Conservation (phyloP, 768 basidiomycete genomes). For the Pholiota conissans region DNA sequence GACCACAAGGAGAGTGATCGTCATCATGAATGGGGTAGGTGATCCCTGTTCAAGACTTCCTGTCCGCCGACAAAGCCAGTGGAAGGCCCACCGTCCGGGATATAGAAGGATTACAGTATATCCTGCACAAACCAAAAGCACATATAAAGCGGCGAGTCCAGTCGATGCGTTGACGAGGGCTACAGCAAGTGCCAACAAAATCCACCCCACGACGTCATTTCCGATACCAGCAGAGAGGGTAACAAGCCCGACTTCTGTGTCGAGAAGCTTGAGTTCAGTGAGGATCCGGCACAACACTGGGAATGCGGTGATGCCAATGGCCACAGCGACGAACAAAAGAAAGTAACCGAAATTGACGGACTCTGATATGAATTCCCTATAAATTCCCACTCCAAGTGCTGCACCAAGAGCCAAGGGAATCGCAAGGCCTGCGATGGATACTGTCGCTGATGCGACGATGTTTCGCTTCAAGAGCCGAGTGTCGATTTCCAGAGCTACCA, state of each 20-base stretch:
- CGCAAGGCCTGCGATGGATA: conserved; percentile 68
- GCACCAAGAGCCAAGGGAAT: conserved; percentile 84
- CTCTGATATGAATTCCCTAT: conserved; percentile 60
- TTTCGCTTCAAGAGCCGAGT: conserved; percentile 66
- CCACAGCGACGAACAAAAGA: conserved; percentile 82
- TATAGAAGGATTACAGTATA: conserved; percentile 68
- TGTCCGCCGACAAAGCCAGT: conserved; percentile 64
- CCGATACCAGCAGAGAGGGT: conserved; percentile 83
- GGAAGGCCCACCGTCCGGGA: conserved; percentile 62
- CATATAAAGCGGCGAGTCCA: conserved; percentile 77
- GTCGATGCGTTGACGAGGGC: conserved; percentile 78
- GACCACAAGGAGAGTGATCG: conserved; percentile 71
- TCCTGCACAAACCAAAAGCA: conserved; percentile 67
- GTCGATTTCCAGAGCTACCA: conserved; percentile 86
- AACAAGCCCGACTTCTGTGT: conserved; percentile 83
- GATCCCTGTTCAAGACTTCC: conserved; percentile 73
- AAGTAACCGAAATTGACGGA: conserved; percentile 76
- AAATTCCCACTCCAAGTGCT: conserved; percentile 70
- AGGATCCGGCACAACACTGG: conserved; percentile 85
- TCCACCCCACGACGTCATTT: conserved; percentile 79
- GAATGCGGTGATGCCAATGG: conserved; percentile 80
- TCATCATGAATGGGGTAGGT: conserved; percentile 79
- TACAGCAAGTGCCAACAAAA: conserved; percentile 80
- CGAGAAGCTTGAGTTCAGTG: conserved; percentile 77
- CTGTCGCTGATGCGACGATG: conserved; percentile 50